phyloP scores from a whole-genome alignment of 2,329 filamentous ascomycete species.

The Didymella segeticola region DNA sequence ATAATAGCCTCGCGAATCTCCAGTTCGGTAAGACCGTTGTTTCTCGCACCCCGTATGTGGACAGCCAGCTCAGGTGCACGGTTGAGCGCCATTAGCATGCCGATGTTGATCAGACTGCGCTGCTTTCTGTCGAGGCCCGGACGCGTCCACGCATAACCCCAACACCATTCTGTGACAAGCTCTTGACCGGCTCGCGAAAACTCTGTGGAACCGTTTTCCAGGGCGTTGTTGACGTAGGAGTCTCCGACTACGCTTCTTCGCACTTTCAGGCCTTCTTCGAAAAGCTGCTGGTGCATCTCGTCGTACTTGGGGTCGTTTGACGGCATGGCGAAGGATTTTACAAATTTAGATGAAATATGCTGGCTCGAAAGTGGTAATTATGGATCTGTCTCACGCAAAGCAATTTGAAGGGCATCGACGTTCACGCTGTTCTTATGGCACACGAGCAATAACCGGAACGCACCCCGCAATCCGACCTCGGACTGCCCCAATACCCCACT shows the following conservation, averaged over 20 bases:
- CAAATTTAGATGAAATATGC: neutral
- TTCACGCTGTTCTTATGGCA: neutral
- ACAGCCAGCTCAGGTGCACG: constrained; percentile 65
- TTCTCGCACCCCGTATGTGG: constrained; percentile 68
- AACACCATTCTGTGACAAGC: constrained; percentile 68
- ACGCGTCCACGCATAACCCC: constrained; percentile 69
- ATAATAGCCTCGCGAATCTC: constrained; percentile 68
- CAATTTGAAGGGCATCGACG: neutral
- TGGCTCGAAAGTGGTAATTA: neutral
- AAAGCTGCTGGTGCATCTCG: constrained; percentile 61
- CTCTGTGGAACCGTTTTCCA: constrained; percentile 63
- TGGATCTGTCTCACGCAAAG: neutral
- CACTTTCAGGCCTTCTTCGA: constrained; percentile 66
- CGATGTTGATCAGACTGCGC: constrained; percentile 68
- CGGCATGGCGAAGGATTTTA: constrained; percentile 30
- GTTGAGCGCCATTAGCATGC: constrained; percentile 69
- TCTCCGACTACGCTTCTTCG: constrained; percentile 67
- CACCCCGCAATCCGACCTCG: constrained; percentile 26
- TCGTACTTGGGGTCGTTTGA: constrained; percentile 52
- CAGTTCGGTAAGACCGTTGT: constrained; percentile 66
- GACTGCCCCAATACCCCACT: constrained; percentile 35
- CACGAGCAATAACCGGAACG: neutral
- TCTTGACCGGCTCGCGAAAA: constrained; percentile 68
- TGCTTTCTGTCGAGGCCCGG: constrained; percentile 68
- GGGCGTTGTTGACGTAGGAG: constrained; percentile 64